A percentile compares a stretch with the other conserved stretches of the same genome.
phyloP scores from a whole-genome alignment of 2,329 filamentous ascomycete genomes.

The Penicillium sp. region DNA sequence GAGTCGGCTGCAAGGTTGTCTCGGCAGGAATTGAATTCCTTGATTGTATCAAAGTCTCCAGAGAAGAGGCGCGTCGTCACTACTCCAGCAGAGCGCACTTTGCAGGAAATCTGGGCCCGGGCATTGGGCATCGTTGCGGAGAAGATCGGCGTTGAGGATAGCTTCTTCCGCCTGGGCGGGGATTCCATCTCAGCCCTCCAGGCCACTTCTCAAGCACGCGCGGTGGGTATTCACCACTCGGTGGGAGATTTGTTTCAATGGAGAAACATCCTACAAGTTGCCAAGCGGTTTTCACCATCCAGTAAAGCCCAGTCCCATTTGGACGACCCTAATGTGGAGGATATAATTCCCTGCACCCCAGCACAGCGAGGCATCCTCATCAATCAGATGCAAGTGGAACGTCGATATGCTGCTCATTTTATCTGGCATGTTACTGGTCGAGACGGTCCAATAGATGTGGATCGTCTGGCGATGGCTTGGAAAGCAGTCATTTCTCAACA shows the following conservation, averaged over 20 bases:
- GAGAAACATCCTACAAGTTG: conserved; percentile 5
- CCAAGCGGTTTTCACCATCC: background rate
- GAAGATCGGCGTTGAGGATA: background rate
- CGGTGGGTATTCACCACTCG: background rate
- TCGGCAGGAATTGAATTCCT: background rate
- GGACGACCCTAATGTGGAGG: too few relatives aligned
- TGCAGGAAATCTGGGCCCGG: background rate
- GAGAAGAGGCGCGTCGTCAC: background rate
- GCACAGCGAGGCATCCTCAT: too few relatives aligned
- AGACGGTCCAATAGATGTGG: too few relatives aligned
- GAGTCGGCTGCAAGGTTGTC: conserved; percentile 1
- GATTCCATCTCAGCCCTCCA: conserved; percentile 7
- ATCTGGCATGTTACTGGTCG: too few relatives aligned
- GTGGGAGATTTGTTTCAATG: background rate
- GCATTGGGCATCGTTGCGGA: background rate
- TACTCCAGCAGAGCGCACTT: background rate
- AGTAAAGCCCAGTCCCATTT: too few relatives aligned
- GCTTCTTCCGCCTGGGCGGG: conserved; percentile 9
- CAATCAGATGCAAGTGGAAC: too few relatives aligned
- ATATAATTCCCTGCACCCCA: too few relatives aligned
- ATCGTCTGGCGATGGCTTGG: too few relatives aligned
- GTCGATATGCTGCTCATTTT: too few relatives aligned
- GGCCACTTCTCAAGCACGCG: background rate
- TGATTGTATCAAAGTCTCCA: too few relatives aligned
- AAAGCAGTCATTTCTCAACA: too few relatives aligned